Evolutionary conservation across 495 filamentous ascomycete genomes (phyloP), one percentile per base, ranked within the genome.

Genomic region (Daldinia childiae): DNA sequence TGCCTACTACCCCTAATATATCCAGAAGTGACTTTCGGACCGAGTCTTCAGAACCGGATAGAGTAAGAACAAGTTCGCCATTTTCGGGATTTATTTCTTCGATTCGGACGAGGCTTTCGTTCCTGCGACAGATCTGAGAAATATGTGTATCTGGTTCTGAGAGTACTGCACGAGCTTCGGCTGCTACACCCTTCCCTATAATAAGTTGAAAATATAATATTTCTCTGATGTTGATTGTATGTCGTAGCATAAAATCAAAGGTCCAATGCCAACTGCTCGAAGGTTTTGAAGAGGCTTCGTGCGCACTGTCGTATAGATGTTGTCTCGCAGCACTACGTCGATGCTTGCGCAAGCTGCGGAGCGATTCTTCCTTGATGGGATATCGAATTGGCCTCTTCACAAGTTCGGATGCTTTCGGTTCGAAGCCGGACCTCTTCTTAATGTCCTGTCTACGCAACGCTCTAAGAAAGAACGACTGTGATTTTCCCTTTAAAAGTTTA

Each of bases 101-200:
- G 48, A 76, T 50, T 19, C 50, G 68, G 38, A 78, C 67, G 15
- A 57, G 17, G 54, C 56, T 60, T 50, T 71, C 64, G 29, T 76
- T 71, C 29, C 41, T 78, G 12, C 59, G 58, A 17, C 69, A 56
- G 15, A 76, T 78, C 30, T 69, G 65, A 38, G 62, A 63, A 29
- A 78, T 52, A 24, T 68, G 65, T 2, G 65, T 70, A 48, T 78
- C 74, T 17, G 74, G 61, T 12, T 62, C 71, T 6, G 64, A 72
- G 32, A 78, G 58, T 6, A 32, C 3, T 14, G 52, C 39, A 17
- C 55, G 70, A 17, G 74, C 71, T 51, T 73, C 66, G 39, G 57
- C 66, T 11, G 71, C 63, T 14, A 64, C 43, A 15, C 45, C 54
- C 29, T 38, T 74, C 39, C 71, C 71, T 24, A 78, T 71, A 21